A percentile compares a stretch with the other conserved stretches of the same genome.
These are phyloP conservation scores for Blastocystis sp. DNA, from an alignment of 352 stramenopile genomes.

Conservation along the genomic window DNA sequence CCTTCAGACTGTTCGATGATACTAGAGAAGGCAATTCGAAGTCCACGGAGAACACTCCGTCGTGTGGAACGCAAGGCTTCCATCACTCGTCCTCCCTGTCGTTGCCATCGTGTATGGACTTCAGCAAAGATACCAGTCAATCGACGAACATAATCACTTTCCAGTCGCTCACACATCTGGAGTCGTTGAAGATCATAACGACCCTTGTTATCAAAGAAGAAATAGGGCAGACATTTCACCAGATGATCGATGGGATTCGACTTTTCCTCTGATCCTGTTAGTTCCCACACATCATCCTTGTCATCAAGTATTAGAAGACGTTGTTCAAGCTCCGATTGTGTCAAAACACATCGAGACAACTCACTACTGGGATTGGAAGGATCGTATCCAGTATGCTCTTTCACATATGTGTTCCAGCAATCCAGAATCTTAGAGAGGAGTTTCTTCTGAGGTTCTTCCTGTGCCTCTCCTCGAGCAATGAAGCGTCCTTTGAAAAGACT, in stretches of 20 bases:
- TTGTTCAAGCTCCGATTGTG: neutral
- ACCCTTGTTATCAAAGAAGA: constrained; percentile 47
- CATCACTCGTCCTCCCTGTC: neutral
- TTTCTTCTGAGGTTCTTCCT: constrained; percentile 33
- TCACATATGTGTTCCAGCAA: constrained; percentile 37
- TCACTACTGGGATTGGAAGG: neutral
- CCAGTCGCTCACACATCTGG: neutral
- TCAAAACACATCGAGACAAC: neutral
- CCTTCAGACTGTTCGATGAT: constrained; percentile 37
- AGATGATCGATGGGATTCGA: neutral
- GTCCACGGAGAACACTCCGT: constrained; percentile 3
- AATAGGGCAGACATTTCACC: constrained; percentile 51
- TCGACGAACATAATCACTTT: constrained; percentile 33
- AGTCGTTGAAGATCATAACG: constrained; percentile 2
- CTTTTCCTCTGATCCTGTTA: neutral
- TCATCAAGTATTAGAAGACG: constrained; percentile 50
- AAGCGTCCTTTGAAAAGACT: constrained; percentile 30
- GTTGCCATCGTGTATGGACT: neutral
- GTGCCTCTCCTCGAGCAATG: constrained; percentile 20
- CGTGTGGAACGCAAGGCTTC: neutral
- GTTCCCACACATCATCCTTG: constrained; percentile 49
- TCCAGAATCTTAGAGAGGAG: constrained; percentile 55
- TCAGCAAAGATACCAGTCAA: constrained; percentile 26
- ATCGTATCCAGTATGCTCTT: neutral
- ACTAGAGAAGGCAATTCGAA: constrained; percentile 35